Evolutionary conservation across 2,329 filamentous ascomycete genomes (phyloP).

Genomic region (Zymoseptoria passerinii): DNA sequence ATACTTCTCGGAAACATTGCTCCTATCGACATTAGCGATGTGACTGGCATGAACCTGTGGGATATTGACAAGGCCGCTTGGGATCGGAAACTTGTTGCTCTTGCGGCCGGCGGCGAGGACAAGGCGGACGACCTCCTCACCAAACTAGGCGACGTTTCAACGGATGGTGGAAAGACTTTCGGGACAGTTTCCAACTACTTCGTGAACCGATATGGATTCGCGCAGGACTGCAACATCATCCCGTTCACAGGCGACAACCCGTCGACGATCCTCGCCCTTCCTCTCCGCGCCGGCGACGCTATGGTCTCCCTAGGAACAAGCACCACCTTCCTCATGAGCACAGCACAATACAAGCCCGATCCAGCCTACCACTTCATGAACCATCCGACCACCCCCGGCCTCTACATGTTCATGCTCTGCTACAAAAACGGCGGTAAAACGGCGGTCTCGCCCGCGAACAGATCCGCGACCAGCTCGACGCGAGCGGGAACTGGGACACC

Average conservation of each 20-base stretch:
- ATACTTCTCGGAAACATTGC: conserved; percentile 78
- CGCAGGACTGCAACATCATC: conserved; percentile 62
- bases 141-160: conserved; percentile 72
- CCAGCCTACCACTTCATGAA: conserved; percentile 97
- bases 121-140: conserved; percentile 57
- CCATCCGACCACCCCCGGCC: conserved; percentile 78
- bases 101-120: conserved; percentile 58
- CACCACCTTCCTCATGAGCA: conserved; percentile 96
- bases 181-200: conserved; percentile 75
- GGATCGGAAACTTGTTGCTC: conserved; percentile 64
- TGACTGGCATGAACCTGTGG: conserved; percentile 95
- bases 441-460: conserved; percentile 86
- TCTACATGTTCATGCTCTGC: conserved; percentile 99
- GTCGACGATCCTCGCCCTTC: conserved; percentile 84
- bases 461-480: conserved; percentile 66
- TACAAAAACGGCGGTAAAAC: conserved; percentile 98
- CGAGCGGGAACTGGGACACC: conserved; percentile 56
- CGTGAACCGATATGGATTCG: conserved; percentile 68
- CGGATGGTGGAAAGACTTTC: conserved; percentile 72
- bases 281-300: conserved; percentile 77
- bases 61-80: conserved; percentile 69
- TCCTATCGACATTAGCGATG: conserved; percentile 87
- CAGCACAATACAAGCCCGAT: conserved; percentile 80
- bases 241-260: conserved; percentile 96
- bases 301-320: conserved; percentile 93